Conservation (phyloP, 495 filamentous ascomycete species). For the Sporormia fimetaria region DNA sequence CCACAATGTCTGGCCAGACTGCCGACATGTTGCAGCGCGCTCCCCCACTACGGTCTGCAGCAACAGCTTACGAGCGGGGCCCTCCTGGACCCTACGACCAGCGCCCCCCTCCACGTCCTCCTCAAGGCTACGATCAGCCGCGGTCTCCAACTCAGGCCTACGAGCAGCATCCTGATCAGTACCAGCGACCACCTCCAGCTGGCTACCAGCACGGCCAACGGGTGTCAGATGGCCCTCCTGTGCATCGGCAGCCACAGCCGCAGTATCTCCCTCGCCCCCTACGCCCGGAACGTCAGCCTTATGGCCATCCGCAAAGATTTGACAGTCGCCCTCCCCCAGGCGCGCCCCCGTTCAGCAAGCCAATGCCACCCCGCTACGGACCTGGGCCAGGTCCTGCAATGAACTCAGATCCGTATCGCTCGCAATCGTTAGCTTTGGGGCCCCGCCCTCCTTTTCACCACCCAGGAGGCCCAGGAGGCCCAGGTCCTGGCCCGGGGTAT, state of each 20-base stretch:
- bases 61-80: conserved; percentile 22
- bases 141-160: conserved; percentile 29
- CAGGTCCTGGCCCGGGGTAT: conserved; percentile 46
- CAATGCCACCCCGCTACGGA: conserved; percentile 44
- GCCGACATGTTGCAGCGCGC: conserved; percentile 46
- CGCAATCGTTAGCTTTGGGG: conserved; percentile 76
- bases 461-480: too few species aligned
- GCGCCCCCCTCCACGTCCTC: conserved; percentile 26
- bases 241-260: conserved; percentile 47
- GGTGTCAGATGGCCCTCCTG: conserved; percentile 20
- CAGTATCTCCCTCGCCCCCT: conserved; percentile 55
- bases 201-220: conserved; percentile 47
- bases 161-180: conserved; percentile 30
- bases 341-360: conserved; percentile 40
- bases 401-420: conserved; percentile 76
- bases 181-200: conserved; percentile 36
- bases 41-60: conserved; percentile 47
- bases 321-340: conserved; percentile 54
- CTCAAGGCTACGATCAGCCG: conserved; percentile 35
- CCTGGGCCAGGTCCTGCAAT: conserved; percentile 49
- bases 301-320: conserved; percentile 55
- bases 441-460: conserved; percentile 55
- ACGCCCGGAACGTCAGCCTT: conserved; percentile 47
- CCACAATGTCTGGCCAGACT: conserved; percentile 69
- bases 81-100: conserved; percentile 19